Evolutionary conservation across 208 protist genomes (phyloP), one percentile per base, ranked within the genome.

Genomic region (Wallacemonas collosoma): DNA sequence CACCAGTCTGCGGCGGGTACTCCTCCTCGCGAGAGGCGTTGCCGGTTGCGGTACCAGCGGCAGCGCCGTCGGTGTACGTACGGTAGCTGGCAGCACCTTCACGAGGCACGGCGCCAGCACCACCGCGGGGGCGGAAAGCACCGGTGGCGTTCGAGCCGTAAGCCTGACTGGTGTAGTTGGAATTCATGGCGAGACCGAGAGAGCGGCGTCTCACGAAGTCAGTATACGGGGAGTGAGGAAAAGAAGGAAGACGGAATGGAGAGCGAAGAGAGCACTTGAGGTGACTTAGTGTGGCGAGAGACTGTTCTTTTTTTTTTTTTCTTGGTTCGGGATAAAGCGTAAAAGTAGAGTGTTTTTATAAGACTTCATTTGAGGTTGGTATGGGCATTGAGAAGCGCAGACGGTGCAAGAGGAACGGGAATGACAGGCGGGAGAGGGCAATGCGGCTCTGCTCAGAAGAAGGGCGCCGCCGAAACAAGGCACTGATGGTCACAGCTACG

Each of bases 191-290:
- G 50, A 58, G 50, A 39, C 11, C 26, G 40, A 47, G 11, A 63
- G 26, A 26, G 26, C 26, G 26, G 26, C 26, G 26, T 26, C 26
- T 26, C 26, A 26, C 26, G 5, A 38, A 15, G 47, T 47, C 11
- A 44, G 51, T 55, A 60, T 35, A 14, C 38, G 38, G 68, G 35
- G 57, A 62, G 54, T 74, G 41, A 67, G n/a, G 61, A 68, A 71
- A 14, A 60, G 36, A 44, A 54, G 11, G 8, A 68, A 5, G 63
- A 12, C 26, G 40, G 55, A 57, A 15, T 11, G 36, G 40, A 70
- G 48, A 63, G n/a, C 44, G 66, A 14, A 17, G 41, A 53, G 56
- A 62, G 35, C 56, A 62, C 56, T n/a, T 4, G 26, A 41, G 14
- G 56, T 41, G 15, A 62, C 56, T 38, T 43, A 38, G 5, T 43